Conservation (phyloP, 164 flowering plant species). For the Nelumbo lutea region DNA sequence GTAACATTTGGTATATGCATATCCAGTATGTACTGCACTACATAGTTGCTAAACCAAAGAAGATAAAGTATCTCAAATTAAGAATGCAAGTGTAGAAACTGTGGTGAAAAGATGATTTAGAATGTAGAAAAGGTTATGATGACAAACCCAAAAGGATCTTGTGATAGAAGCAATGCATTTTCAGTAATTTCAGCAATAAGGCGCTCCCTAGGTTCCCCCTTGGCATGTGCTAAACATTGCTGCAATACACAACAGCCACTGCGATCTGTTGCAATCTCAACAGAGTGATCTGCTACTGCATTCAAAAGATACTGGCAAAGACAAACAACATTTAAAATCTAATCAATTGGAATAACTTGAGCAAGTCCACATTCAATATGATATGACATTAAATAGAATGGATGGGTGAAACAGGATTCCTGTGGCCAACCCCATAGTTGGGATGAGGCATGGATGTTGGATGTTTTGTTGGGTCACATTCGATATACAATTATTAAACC, state of each 20-base stretch:
- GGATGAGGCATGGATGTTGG: no score
- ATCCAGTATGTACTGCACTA: constrained; percentile 30
- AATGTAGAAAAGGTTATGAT: neutral
- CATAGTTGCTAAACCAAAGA: constrained; percentile 30
- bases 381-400: no score
- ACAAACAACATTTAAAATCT: constrained; percentile 1
- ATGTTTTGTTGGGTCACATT: no score
- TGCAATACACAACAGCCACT: constrained; percentile 42
- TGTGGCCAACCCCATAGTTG: no score
- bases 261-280: constrained; percentile 29
- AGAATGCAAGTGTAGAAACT: no score
- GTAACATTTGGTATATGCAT: constrained; percentile 15
- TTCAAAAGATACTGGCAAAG: constrained; percentile 30
- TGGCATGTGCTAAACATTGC: constrained; percentile 19
- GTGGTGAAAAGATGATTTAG: no score
- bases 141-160: constrained; percentile 38
- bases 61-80: neutral
- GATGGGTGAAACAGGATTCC: no score
- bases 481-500: no score
- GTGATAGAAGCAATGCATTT: constrained; percentile 27
- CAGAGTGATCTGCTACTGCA: constrained; percentile 24
- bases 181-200: constrained; percentile 22
- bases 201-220: constrained; percentile 19
- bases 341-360: no score
- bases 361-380: no score